Percentiles rank a stretch among this genome's conserved stretches.
These are phyloP conservation scores for Gyromitra esculenta DNA, from an alignment of 2,329 filamentous ascomycete genomes.

Conservation along the genomic window DNA sequence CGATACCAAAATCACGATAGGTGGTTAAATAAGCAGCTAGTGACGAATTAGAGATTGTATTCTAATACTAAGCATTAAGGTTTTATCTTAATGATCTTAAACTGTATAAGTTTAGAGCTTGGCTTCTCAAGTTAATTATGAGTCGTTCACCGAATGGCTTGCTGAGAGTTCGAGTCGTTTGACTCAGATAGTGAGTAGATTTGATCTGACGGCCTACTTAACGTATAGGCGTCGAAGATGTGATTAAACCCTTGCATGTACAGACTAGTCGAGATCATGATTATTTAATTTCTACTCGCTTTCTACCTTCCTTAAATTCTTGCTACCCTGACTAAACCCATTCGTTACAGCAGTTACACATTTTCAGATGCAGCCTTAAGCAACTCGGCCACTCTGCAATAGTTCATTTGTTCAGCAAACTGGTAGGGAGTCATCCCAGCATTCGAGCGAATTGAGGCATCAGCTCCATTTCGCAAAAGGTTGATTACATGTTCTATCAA, in stretches of 20 bases:
- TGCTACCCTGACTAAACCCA: conserved; percentile 3
- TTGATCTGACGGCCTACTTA: not conserved
- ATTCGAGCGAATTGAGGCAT: conserved; percentile 24
- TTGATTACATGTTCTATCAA: not conserved
- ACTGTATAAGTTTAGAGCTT: not conserved
- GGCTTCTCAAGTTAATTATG: not conserved
- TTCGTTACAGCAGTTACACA: not conserved
- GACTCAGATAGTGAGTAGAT: not conserved
- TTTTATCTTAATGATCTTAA: not conserved
- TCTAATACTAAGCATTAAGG: not conserved
- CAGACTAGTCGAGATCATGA: not conserved
- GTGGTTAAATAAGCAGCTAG: not conserved
- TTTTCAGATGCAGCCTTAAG: conserved; percentile 4
- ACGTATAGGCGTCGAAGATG: not conserved
- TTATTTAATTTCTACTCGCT: not conserved
- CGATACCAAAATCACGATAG: not conserved
- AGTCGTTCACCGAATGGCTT: not conserved
- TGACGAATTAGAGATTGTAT: not conserved
- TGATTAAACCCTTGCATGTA: not conserved
- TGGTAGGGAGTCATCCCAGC: conserved; percentile 9
- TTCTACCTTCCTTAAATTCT: not conserved
- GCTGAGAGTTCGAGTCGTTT: not conserved
- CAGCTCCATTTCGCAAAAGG: conserved; percentile 25
- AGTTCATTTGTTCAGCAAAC: not conserved
- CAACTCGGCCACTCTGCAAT: not conserved